Evolutionary conservation across 1,284 basidiomycete genomes (phyloP).

Genomic region (Kwoniella shivajii): DNA sequence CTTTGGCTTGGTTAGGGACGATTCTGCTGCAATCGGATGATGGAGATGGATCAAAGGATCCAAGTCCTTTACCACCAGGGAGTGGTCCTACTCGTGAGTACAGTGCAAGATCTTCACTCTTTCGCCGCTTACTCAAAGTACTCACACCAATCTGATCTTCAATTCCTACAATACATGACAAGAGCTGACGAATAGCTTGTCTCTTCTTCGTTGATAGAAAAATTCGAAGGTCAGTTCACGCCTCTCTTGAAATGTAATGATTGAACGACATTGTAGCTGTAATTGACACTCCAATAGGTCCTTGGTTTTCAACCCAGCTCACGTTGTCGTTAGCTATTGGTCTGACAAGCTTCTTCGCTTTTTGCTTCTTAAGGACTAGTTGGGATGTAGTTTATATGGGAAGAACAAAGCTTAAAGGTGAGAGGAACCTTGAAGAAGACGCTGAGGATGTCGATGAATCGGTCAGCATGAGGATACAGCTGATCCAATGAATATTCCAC

Average conservation of each 20-base stretch:
- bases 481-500: neutral
- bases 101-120: no score
- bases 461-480: no score
- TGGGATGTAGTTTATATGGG: constrained; percentile 91
- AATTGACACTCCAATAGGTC: constrained; percentile 24
- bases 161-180: no score
- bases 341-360: constrained; percentile 75
- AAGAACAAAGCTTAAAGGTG: constrained; percentile 90
- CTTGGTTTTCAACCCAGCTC: constrained; percentile 78
- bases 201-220: no score
- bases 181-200: no score
- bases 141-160: no score
- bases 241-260: neutral
- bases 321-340: constrained; percentile 78
- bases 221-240: constrained; percentile 32
- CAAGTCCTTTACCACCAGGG: constrained; percentile 19
- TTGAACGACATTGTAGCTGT: neutral
- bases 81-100: constrained; percentile 27
- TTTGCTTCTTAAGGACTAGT: constrained; percentile 81
- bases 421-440: constrained; percentile 33
- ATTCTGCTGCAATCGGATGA: constrained; percentile 1
- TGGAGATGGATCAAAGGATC: constrained; percentile 13
- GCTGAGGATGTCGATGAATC: no score
- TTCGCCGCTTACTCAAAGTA: no score
- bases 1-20: constrained; percentile 1